A percentile compares a stretch with the other conserved stretches of the same genome.
Conservation (phyloP, 2,329 filamentous ascomycete species). For the Xylogone sp. region DNA sequence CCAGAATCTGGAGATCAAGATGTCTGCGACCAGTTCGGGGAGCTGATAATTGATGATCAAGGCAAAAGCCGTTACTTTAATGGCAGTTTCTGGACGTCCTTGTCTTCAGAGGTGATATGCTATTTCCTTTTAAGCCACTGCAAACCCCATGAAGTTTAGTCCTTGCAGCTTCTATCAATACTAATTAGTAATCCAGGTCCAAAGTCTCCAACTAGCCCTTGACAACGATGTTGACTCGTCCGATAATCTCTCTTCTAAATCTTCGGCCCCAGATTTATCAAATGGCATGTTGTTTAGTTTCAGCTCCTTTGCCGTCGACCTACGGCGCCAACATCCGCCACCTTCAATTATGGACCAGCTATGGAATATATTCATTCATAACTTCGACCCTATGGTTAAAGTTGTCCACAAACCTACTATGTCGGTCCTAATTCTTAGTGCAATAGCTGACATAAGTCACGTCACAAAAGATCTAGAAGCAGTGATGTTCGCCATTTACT, state of each 20-base stretch:
- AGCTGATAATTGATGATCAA: slow-evolving; percentile 4
- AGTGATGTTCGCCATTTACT: slow-evolving; percentile 9
- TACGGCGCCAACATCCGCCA: background rate
- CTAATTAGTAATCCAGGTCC: background rate
- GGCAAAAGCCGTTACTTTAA: slow-evolving; percentile 6
- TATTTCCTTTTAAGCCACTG: no score
- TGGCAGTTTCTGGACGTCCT: slow-evolving; percentile 5
- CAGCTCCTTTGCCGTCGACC: background rate
- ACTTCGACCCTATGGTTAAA: slow-evolving; percentile 2
- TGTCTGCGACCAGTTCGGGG: background rate
- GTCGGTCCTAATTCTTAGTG: slow-evolving; percentile 2
- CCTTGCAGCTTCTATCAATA: background rate
- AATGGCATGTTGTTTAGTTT: background rate
- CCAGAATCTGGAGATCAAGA: background rate
- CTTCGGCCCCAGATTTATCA: background rate
- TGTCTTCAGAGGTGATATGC: slow-evolving; percentile 2
- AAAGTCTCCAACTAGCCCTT: background rate
- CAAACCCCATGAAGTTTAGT: no score
- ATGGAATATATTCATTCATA: slow-evolving; percentile 2
- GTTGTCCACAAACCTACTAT: slow-evolving; percentile 5
- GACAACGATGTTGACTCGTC: background rate
- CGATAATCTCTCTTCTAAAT: background rate
- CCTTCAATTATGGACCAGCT: background rate
- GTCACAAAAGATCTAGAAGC: background rate
- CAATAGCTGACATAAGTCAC: background rate